Percentiles rank a stretch among this genome's conserved stretches.
Conservation (phyloP, 1,284 basidiomycete species). For the Paramarasmius palmivorus region DNA sequence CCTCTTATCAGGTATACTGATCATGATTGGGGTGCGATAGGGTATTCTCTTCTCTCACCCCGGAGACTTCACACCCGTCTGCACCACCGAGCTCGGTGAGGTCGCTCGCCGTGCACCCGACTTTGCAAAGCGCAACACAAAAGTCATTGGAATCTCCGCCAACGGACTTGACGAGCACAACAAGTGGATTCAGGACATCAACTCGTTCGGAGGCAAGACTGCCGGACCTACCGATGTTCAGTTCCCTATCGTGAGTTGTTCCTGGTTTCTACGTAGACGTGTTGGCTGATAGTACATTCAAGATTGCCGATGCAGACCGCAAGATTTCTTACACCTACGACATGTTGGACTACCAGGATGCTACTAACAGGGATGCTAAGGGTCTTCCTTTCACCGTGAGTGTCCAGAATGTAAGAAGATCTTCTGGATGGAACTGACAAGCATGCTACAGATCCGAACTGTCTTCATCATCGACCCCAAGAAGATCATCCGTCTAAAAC, state of each 20-base stretch:
- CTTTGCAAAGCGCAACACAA: slow-evolving; percentile 87
- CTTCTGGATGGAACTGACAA: slow-evolving; percentile 59
- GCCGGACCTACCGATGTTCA: slow-evolving; percentile 71
- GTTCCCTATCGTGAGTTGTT: slow-evolving; percentile 83
- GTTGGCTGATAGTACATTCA: slow-evolving; percentile 1
- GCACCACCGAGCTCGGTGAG: slow-evolving; percentile 92
- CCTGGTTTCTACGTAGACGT: not conserved
- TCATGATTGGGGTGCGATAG: slow-evolving; percentile 31
- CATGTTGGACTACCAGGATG: slow-evolving; percentile 95
- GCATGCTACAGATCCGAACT: slow-evolving; percentile 63
- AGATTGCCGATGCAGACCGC: slow-evolving; percentile 93
- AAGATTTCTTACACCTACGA: slow-evolving; percentile 86
- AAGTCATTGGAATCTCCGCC: slow-evolving; percentile 93
- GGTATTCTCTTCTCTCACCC: slow-evolving; percentile 93
- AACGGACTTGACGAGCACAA: slow-evolving; percentile 88
- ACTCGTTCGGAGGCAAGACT: slow-evolving; percentile 68
- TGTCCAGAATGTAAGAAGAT: too few relatives aligned
- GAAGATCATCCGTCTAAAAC: slow-evolving; percentile 86
- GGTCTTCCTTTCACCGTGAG: slow-evolving; percentile 81
- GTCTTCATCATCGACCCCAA: slow-evolving; percentile 95
- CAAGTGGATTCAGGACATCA: slow-evolving; percentile 92
- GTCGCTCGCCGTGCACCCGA: slow-evolving; percentile 86
- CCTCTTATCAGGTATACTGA: not conserved
- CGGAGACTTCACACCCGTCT: slow-evolving; percentile 72
- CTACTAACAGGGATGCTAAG: slow-evolving; percentile 93